A percentile compares a stretch with the other conserved stretches of the same genome.
Evolutionary conservation across 306 rosid genomes (phyloP).

Genomic region (Inga leiocalycina): DNA sequence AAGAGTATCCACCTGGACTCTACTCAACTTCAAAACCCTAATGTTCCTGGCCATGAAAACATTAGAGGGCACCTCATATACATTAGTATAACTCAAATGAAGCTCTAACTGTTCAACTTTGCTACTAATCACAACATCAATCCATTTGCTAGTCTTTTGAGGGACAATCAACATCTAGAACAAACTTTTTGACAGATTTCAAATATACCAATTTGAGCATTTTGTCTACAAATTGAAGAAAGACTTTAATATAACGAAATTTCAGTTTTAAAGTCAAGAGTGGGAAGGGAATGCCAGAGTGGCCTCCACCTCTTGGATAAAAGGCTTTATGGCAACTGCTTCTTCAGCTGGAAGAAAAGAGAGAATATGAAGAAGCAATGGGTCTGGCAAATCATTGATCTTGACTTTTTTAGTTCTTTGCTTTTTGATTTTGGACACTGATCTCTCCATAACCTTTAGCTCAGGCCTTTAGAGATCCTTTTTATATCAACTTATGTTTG

Average conservation of each 20-base stretch:
- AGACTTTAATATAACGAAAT: background rate
- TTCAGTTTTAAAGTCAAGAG: background rate
- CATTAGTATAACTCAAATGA: background rate
- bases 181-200: background rate
- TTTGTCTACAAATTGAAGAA: background rate
- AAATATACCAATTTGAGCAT: background rate
- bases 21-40: background rate
- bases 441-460: background rate
- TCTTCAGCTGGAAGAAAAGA: slow-evolving; percentile 9
- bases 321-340: slow-evolving; percentile 22
- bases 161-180: background rate
- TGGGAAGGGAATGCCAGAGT: slow-evolving; percentile 23
- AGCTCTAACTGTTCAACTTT: background rate
- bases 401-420: background rate
- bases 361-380: background rate
- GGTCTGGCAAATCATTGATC: slow-evolving; percentile 21
- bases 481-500: background rate
- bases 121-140: background rate
- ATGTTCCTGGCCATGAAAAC: background rate
- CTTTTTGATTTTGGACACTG: background rate
- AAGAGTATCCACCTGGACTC: background rate
- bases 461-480: too few relatives aligned
- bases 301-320: slow-evolving; percentile 38
- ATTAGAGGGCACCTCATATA: background rate
- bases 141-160: background rate